phyloP scores from a whole-genome alignment of 768 basidiomycete species.

The Lactarius tabidus region DNA sequence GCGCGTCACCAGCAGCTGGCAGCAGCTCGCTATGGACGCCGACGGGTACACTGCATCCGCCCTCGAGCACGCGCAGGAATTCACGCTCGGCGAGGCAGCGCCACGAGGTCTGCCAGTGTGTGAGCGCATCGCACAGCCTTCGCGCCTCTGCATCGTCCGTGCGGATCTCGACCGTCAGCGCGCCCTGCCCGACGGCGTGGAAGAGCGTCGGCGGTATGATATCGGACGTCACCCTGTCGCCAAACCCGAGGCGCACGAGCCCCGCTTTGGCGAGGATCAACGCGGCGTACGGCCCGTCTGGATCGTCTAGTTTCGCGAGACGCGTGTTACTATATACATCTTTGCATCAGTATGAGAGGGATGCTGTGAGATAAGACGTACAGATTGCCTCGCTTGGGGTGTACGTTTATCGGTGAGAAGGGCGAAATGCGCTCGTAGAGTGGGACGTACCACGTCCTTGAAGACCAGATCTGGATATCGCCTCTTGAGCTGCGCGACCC shows the following conservation, averaged over 20 bases:
- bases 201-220: slow-evolving; percentile 71
- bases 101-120: slow-evolving; percentile 76
- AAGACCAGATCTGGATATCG: slow-evolving; percentile 74
- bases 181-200: slow-evolving; percentile 93
- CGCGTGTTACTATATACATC: slow-evolving; percentile 68
- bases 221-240: slow-evolving; percentile 70
- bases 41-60: slow-evolving; percentile 96
- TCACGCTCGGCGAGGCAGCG: slow-evolving; percentile 80
- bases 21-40: slow-evolving; percentile 62
- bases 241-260: slow-evolving; percentile 73
- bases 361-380: slow-evolving; percentile 38
- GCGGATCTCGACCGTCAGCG: slow-evolving; percentile 83
- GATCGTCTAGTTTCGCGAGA: slow-evolving; percentile 83
- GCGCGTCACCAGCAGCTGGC: slow-evolving; percentile 32
- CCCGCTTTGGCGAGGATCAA: slow-evolving; percentile 94
- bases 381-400: slow-evolving; percentile 76
- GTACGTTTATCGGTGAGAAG: not conserved
- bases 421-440: not conserved
- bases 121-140: slow-evolving; percentile 61
- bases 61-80: slow-evolving; percentile 85
- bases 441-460: slow-evolving; percentile 77
- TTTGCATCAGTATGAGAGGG: not conserved
- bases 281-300: slow-evolving; percentile 74
- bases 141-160: slow-evolving; percentile 55
- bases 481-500: slow-evolving; percentile 85